These are phyloP conservation scores for Athelia sp. DNA, from an alignment of 1,284 basidiomycete species.

Conservation along the genomic window DNA sequence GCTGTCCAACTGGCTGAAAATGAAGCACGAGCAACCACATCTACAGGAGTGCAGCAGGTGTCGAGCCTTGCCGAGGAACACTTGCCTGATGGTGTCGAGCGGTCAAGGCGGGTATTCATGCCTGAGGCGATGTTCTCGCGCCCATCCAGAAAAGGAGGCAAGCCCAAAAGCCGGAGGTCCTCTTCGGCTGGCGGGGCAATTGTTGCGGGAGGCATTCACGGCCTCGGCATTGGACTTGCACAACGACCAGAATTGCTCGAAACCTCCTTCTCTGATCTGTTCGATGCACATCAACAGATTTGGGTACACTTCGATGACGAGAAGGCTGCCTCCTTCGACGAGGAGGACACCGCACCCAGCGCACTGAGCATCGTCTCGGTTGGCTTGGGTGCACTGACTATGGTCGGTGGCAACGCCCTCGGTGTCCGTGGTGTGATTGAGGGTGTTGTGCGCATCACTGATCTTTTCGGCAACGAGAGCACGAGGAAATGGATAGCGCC, in stretches of 20 bases:
- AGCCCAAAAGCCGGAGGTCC: conserved; percentile 35
- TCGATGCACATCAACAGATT: conserved; percentile 84
- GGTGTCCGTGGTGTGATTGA: conserved; percentile 80
- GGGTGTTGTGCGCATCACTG: conserved; percentile 65
- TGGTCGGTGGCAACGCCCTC: conserved; percentile 79
- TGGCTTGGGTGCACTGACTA: conserved; percentile 82
- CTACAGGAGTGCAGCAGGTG: conserved; percentile 67
- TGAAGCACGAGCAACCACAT: conserved; percentile 73
- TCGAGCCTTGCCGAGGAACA: conserved; percentile 71
- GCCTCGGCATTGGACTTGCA: conserved; percentile 72
- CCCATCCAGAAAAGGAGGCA: conserved; percentile 42
- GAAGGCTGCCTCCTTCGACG: conserved; percentile 32
- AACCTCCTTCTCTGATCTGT: conserved; percentile 77
- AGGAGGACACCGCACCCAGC: conserved; percentile 54
- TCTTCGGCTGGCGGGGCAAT: conserved; percentile 42
- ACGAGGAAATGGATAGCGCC: conserved; percentile 88
- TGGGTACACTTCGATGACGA: conserved; percentile 57
- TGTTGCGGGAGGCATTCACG: conserved; percentile 68
- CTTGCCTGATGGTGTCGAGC: conserved; percentile 80
- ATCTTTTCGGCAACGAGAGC: conserved; percentile 80
- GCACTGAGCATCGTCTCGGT: conserved; percentile 73
- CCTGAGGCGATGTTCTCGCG: conserved; percentile 93
- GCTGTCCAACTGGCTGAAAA: conserved; percentile 83
- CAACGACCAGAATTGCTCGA: conserved; percentile 68
- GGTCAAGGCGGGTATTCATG: conserved; percentile 82